Percentiles rank a stretch among this genome's conserved stretches.
phyloP scores from a whole-genome alignment of 129 eudicot species.

The Oenanthe sinensis region DNA sequence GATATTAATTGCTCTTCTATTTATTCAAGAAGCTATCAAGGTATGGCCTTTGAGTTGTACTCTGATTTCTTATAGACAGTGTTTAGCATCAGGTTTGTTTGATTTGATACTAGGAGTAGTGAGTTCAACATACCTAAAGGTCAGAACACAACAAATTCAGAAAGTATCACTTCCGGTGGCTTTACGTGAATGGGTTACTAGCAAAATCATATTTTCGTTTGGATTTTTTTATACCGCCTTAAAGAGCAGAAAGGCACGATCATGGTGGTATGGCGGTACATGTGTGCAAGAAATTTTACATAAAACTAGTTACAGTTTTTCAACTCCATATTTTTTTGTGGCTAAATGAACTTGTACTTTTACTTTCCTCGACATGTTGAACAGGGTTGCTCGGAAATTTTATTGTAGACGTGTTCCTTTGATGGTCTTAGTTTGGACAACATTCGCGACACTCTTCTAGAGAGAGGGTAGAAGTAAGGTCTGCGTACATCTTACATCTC shows the following conservation, averaged over 20 bases:
- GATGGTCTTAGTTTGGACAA: conserved; percentile 8
- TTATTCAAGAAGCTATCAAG: conserved; percentile 32
- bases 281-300: conserved; percentile 6
- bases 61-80: not conserved
- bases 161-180: conserved; percentile 49
- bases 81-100: not conserved
- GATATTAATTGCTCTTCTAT: conserved; percentile 40
- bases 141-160: conserved; percentile 14
- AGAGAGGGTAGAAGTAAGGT: too few relatives aligned
- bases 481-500: not conserved
- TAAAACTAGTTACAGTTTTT: not conserved
- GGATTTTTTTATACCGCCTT: too few relatives aligned
- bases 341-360: not conserved
- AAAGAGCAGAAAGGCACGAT: too few relatives aligned
- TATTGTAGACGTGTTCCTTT: conserved; percentile 12
- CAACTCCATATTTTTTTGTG: not conserved
- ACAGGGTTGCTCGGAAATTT: conserved; percentile 9
- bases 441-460: not conserved
- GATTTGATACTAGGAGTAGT: conserved; percentile 32
- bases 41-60: not conserved
- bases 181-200: conserved; percentile 43
- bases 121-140: conserved; percentile 43
- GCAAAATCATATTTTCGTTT: conserved; percentile 39
- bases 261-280: conserved; percentile 57
- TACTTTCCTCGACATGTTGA: not conserved